Percentiles rank a stretch among this genome's conserved stretches.
Conservation (phyloP, 2,329 filamentous ascomycete genomes). For the Beauveria sp. region DNA sequence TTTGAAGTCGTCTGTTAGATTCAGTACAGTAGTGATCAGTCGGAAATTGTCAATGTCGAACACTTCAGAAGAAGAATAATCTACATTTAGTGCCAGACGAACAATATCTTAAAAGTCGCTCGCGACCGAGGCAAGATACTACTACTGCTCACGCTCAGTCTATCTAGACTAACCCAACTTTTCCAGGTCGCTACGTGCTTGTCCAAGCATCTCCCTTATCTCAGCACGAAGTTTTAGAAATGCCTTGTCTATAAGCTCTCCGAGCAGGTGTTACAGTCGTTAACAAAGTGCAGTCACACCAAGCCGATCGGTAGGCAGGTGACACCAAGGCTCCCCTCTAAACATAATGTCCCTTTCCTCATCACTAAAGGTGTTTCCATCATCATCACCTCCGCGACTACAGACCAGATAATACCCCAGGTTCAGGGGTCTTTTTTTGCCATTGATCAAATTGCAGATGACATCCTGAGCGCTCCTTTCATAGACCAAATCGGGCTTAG, state of each 20-base stretch:
- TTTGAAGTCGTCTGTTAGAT: constrained; percentile 15
- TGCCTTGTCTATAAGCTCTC: constrained; percentile 20
- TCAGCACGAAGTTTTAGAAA: constrained; percentile 22
- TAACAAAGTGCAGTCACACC: constrained; percentile 18
- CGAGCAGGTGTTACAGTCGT: constrained; percentile 19
- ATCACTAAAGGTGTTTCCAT: background rate
- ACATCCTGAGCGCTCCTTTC: constrained; percentile 15
- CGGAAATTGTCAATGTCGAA: constrained; percentile 15
- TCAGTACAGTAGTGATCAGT: constrained; percentile 17
- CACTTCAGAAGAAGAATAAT: constrained; percentile 12
- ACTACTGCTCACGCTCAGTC: constrained; percentile 14
- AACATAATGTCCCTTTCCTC: background rate
- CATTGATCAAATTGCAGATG: constrained; percentile 13
- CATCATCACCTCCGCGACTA: constrained; percentile 20
- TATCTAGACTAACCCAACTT: constrained; percentile 13
- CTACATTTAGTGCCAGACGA: constrained; percentile 10
- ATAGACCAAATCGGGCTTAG: constrained; percentile 36
- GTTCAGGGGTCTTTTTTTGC: constrained; percentile 14
- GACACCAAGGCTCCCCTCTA: background rate
- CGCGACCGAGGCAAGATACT: constrained; percentile 14
- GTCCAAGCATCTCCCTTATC: constrained; percentile 10
- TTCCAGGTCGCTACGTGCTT: constrained; percentile 10
- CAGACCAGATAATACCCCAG: constrained; percentile 19
- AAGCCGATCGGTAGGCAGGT: constrained; percentile 17
- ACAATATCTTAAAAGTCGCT: constrained; percentile 16